A percentile compares a stretch with the other conserved stretches of the same genome.
Conservation (phyloP, 768 basidiomycete genomes). For the Plicaturopsis crispa region DNA sequence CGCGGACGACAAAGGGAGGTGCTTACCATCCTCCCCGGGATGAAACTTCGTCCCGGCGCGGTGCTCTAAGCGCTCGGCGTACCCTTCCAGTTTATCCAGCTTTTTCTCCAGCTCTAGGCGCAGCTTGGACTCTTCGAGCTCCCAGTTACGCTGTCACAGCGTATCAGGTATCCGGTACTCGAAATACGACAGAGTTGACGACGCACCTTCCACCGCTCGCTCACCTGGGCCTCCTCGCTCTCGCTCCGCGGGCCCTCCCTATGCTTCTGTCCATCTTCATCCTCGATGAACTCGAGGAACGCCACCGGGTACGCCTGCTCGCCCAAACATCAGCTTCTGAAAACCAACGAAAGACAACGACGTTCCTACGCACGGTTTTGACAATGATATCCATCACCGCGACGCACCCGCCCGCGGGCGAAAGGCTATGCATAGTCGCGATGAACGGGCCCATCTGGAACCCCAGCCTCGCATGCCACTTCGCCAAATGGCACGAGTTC, state of each 20-base stretch:
- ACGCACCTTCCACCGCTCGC: conserved; percentile 68
- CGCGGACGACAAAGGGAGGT: conserved; percentile 4
- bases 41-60: conserved; percentile 41
- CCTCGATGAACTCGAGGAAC: conserved; percentile 62
- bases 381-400: conserved; percentile 69
- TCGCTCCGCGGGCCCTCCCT: conserved; percentile 60
- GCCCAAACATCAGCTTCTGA: neutral
- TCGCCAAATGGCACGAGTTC: conserved; percentile 80
- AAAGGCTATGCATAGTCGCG: conserved; percentile 72
- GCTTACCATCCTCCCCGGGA: conserved; percentile 33
- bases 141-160: conserved; percentile 42
- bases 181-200: conserved; percentile 4
- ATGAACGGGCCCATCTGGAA: conserved; percentile 61
- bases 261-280: conserved; percentile 37
- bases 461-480: conserved; percentile 87
- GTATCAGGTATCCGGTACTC: conserved; percentile 5
- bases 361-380: too few relatives aligned
- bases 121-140: conserved; percentile 51
- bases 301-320: conserved; percentile 64
- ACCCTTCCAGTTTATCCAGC: conserved; percentile 42
- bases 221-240: conserved; percentile 54
- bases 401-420: conserved; percentile 74
- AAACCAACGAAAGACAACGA: neutral
- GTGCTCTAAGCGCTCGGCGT: conserved; percentile 57
- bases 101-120: conserved; percentile 51